A percentile compares a stretch with the other conserved stretches of the same genome.
phyloP scores from a whole-genome alignment of 2,329 filamentous ascomycete genomes.

The Colletotrichum shisoi region DNA sequence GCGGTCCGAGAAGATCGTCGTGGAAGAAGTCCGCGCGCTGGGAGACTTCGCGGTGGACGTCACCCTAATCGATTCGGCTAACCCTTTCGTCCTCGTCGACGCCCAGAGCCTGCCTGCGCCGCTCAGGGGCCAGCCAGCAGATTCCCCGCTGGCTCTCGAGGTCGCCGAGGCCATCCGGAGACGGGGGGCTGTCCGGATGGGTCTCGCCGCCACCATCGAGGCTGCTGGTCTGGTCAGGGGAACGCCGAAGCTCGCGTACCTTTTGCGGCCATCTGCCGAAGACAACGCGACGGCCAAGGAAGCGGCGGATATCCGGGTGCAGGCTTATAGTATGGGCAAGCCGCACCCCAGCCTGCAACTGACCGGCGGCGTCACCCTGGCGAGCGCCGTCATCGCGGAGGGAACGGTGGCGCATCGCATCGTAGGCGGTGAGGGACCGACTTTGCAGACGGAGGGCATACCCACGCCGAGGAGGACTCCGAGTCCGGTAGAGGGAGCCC shows the following conservation, averaged over 20 bases:
- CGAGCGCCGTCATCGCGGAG: slow-evolving; percentile 53
- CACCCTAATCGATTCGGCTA: slow-evolving; percentile 50
- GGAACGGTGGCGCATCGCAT: slow-evolving; percentile 51
- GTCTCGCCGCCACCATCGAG: slow-evolving; percentile 54
- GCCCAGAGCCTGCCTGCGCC: slow-evolving; percentile 54
- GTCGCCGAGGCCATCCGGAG: slow-evolving; percentile 61
- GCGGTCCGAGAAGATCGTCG: slow-evolving; percentile 55
- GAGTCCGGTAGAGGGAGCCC: slow-evolving; percentile 36
- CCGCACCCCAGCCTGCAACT: slow-evolving; percentile 62
- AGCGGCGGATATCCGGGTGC: slow-evolving; percentile 52
- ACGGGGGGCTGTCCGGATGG: slow-evolving; percentile 65
- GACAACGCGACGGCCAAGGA: background rate
- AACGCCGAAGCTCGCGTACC: slow-evolving; percentile 65
- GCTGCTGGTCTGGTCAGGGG: slow-evolving; percentile 46
- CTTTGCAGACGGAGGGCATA: slow-evolving; percentile 9
- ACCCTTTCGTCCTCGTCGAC: slow-evolving; percentile 61
- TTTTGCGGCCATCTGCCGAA: slow-evolving; percentile 48
- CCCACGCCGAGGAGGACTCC: slow-evolving; percentile 41
- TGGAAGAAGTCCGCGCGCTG: slow-evolving; percentile 46
- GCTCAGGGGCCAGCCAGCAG: slow-evolving; percentile 51
- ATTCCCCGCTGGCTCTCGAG: slow-evolving; percentile 44
- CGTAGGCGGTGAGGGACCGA: background rate
- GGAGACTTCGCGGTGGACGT: slow-evolving; percentile 46
- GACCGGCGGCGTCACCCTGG: slow-evolving; percentile 59
- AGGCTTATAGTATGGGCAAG: slow-evolving; percentile 60